Base-by-base conservation (phyloP, 768 basidiomycete species). In the Psilocybe tampanensis region DNA sequence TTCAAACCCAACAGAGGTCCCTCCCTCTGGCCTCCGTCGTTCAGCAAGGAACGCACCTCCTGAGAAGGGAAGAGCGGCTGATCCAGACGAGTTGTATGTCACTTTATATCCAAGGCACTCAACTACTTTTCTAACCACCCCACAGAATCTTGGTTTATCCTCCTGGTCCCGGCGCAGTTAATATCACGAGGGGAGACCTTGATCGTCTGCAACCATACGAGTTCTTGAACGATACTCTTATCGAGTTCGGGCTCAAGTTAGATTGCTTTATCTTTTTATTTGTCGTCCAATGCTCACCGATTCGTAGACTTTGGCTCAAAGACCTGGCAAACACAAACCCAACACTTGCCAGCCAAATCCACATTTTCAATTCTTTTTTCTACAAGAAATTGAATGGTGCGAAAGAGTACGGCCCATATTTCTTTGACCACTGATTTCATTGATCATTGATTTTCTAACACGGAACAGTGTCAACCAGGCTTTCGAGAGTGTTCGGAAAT, bases 361-460 rank as follows among this genome's bases (percentile, higher is more conserved):
- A 98, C 65, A 82, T 98, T 3, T 98, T 98, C 77, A 98, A 89
- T 70, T 95, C 95, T 0, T 99, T 98, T 74, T 98, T 99, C 73
- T 98, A 95, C 78, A 93, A 95, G 77, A 96, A 97, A 71, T 74
- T 99, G 23, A 88, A 88, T 56, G 52, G 58, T 23, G 56, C 60
- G 4, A 67, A 62, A 56, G 64, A 81, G 63, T 64, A 81, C 52
- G 89, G 84, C 68, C 83, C 79, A 86, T 87, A 68, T 36, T 77
- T 67, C 22, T 33, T 48, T 26, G 9, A 36, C 41, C 19, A 34
- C n/a, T n/a, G n/a, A n/a, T n/a, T n/a, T n/a, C 29, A 29, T 29
- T 29, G 29, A 26, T 49, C 5, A 18, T n/a, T 22, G 8, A 41
- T 43, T 18, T 2, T 41, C 13, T 24, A 53, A 19, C 26, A 8